Evolutionary conservation across 148 eudicot species (phyloP).

Genomic region (Rheum nobile): DNA sequence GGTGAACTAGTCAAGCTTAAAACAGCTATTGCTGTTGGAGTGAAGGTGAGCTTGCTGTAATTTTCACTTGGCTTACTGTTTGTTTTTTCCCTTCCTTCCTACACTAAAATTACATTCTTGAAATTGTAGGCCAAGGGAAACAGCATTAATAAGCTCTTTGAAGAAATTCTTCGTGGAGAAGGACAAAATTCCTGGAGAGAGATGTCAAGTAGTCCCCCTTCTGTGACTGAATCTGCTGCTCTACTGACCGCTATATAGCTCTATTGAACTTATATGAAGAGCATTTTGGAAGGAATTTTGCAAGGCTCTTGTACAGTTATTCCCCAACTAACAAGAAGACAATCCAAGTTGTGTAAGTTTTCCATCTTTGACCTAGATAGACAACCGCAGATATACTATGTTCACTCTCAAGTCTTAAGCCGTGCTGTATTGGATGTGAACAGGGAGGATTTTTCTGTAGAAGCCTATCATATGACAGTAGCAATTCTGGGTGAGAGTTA

Average conservation of each 20-base stretch:
- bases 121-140: slow-evolving; percentile 43
- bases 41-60: slow-evolving; percentile 34
- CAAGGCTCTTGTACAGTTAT: neutral
- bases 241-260: neutral
- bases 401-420: neutral
- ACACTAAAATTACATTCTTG: neutral
- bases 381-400: neutral
- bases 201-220: neutral
- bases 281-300: neutral
- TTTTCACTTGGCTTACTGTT: neutral
- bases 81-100: neutral
- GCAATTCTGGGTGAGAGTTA: neutral
- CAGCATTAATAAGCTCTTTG: slow-evolving; percentile 34
- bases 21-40: slow-evolving; percentile 76
- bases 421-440: neutral
- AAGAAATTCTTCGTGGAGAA: slow-evolving; percentile 19
- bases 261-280: neutral
- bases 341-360: neutral
- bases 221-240: neutral
- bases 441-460: neutral
- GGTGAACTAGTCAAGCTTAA: slow-evolving; percentile 65
- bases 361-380: neutral
- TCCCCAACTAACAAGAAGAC: neutral
- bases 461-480: neutral
- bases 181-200: slow-evolving; percentile 1